Evolutionary conservation across 2,329 filamentous ascomycete species (phyloP), one percentile per base, ranked within the genome.

Genomic region (Epichloe amarillans): DNA sequence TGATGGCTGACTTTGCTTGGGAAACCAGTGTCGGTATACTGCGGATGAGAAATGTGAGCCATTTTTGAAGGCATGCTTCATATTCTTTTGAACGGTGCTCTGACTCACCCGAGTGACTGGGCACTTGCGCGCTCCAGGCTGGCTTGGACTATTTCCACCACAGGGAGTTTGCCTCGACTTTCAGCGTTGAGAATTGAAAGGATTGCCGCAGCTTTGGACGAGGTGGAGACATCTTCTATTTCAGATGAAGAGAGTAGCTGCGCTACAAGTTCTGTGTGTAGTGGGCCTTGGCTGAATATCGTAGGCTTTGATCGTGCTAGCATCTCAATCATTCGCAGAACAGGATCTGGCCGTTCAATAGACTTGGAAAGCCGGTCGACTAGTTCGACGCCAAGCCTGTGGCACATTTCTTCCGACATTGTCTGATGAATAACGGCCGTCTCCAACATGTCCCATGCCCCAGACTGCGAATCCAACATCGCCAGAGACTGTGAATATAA

Each of bases 241-340:
- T 83, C 80, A 3, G 72, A 75, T 6, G 82, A 59, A 14, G 73
- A 68, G 0, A 84, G 61, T 0, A 84, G 61, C 17, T 72, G 72
- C 0, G 75, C 70, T 35, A 81, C 71, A 0, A 83, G 60, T 3
- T 65, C 63, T 21, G 79, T 70, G 41, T 78, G 73, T 3, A 71
- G 58, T 2, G 67, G 64, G 6, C 74, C 69, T 19, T 69, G 59
- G 0, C 68, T 65, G 12, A 82, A 62, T 1, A 77, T 55, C 5
- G 67, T 60, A 0, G 75, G 72, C 19, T 64, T 66, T 47, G 69
- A 68, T 30, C 69, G 69, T 0, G 73, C 67, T 6, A 80, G 63
- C 2, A 74, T 62, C 47, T 77, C 73, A 7, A 82, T 58, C 1
- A 71, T 72, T 21, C 62, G 66, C 0, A 82, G 62, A 2, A 66